These are phyloP conservation scores for Alternaria brassicicola DNA, from an alignment of 2,329 filamentous ascomycete genomes.

Conservation along the genomic window DNA sequence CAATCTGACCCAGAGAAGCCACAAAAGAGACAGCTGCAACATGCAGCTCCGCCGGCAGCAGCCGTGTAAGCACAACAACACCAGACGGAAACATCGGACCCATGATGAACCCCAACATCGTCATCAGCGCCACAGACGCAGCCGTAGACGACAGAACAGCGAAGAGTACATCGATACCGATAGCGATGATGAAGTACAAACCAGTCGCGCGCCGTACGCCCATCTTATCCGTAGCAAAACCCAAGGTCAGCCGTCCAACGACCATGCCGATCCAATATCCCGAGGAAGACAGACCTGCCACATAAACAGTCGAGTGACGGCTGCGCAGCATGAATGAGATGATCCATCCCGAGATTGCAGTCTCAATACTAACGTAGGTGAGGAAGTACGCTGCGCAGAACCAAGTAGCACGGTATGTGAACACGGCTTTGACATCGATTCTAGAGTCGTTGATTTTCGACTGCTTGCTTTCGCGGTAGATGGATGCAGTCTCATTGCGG, in stretches of 20 bases:
- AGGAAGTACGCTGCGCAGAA: constrained; percentile 54
- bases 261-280: constrained; percentile 56
- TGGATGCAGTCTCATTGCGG: constrained; percentile 42
- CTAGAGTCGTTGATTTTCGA: constrained; percentile 8
- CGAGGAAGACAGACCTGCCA: constrained; percentile 52
- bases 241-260: constrained; percentile 44
- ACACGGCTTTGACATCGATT: constrained; percentile 25
- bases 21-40: constrained; percentile 54
- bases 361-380: constrained; percentile 54
- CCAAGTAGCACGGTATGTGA: constrained; percentile 49
- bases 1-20: constrained; percentile 53
- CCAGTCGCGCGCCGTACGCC: constrained; percentile 34
- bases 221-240: constrained; percentile 36
- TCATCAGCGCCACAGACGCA: constrained; percentile 41
- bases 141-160: constrained; percentile 20
- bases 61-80: constrained; percentile 46
- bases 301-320: constrained; percentile 46
- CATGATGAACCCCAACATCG: constrained; percentile 48
- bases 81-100: constrained; percentile 54
- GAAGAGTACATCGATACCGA: constrained; percentile 30
- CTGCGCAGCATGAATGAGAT: constrained; percentile 54
- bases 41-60: constrained; percentile 51
- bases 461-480: constrained; percentile 39
- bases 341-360: constrained; percentile 55
- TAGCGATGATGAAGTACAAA: constrained; percentile 32